Conservation (phyloP, 345 rosid genomes). For the Melaleuca alternifolia region DNA sequence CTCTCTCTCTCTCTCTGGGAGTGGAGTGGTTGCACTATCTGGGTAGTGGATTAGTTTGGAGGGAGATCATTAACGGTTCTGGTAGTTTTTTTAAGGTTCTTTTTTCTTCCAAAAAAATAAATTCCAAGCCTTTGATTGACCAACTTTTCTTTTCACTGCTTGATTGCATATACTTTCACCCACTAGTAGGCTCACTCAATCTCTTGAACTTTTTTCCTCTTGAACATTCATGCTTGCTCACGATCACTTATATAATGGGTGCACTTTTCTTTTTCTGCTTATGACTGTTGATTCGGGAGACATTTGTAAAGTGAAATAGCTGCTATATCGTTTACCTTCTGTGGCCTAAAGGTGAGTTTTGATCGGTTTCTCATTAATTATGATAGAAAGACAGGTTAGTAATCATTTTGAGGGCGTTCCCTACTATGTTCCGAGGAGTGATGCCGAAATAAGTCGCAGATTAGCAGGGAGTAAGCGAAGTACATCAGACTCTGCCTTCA, state of each 20-base stretch:
- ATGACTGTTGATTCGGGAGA: neutral
- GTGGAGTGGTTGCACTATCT: conserved; percentile 19
- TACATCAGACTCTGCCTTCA: conserved; percentile 58
- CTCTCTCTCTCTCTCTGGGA: neutral
- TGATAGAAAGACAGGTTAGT: conserved; percentile 47
- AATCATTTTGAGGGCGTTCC: conserved; percentile 87
- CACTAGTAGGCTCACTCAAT: neutral
- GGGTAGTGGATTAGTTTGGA: conserved; percentile 19
- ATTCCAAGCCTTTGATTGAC: neutral
- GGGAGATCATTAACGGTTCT: conserved; percentile 25
- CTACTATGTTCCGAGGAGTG: conserved; percentile 61
- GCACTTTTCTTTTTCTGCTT: neutral
- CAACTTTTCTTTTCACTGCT: neutral
- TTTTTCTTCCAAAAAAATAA: neutral
- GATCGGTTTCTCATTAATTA: conserved; percentile 17
- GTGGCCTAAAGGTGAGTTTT: conserved; percentile 1
- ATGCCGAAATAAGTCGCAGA: conserved; percentile 54
- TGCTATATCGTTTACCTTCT: neutral
- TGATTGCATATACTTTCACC: neutral
- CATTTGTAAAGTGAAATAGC: neutral
- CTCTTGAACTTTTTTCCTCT: neutral
- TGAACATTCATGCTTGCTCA: neutral
- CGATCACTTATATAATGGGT: neutral
- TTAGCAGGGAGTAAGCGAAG: conserved; percentile 66
- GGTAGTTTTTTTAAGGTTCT: conserved; percentile 14